Evolutionary conservation across 768 basidiomycete genomes (phyloP).

Genomic region (Lentinula detonsa): DNA sequence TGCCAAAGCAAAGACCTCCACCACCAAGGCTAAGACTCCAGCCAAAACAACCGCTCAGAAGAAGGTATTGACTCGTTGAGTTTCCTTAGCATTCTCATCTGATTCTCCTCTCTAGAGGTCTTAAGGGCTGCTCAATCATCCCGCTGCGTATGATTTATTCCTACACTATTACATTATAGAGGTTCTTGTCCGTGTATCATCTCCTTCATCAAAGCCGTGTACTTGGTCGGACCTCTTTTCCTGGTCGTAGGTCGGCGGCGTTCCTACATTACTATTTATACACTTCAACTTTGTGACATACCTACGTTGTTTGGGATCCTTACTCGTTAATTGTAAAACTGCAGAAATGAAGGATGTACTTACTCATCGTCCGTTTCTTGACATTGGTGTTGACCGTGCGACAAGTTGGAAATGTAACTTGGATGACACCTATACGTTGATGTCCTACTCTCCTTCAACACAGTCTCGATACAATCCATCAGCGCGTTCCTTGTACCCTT

Average conservation of each 20-base stretch:
- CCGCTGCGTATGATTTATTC: slow-evolving; percentile 1
- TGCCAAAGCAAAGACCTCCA: slow-evolving; percentile 9
- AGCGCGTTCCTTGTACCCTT: slow-evolving; percentile 56
- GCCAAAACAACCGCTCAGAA: slow-evolving; percentile 20
- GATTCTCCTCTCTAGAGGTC: not conserved
- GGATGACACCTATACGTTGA: not conserved
- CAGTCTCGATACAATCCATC: slow-evolving; percentile 13
- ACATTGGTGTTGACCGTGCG: not conserved
- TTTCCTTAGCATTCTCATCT: not conserved
- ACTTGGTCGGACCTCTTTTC: not conserved
- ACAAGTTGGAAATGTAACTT: not conserved
- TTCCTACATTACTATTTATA: not conserved
- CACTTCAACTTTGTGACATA: not conserved
- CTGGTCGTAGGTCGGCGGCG: not conserved
- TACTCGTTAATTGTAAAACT: not conserved
- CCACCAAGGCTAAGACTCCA: slow-evolving; percentile 16
- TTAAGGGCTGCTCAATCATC: not conserved
- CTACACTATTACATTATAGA: not conserved
- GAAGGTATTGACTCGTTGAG: slow-evolving; percentile 25
- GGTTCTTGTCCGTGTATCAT: not conserved
- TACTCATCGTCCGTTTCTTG: not conserved
- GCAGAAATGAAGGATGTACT: not conserved
- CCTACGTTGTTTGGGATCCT: not conserved
- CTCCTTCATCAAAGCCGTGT: not conserved
- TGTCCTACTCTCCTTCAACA: not conserved